A percentile compares a stretch with the other conserved stretches of the same genome.
These are phyloP conservation scores for Pyrenochaeta sp. DNA, from an alignment of 2,329 filamentous ascomycete species.

Conservation along the genomic window DNA sequence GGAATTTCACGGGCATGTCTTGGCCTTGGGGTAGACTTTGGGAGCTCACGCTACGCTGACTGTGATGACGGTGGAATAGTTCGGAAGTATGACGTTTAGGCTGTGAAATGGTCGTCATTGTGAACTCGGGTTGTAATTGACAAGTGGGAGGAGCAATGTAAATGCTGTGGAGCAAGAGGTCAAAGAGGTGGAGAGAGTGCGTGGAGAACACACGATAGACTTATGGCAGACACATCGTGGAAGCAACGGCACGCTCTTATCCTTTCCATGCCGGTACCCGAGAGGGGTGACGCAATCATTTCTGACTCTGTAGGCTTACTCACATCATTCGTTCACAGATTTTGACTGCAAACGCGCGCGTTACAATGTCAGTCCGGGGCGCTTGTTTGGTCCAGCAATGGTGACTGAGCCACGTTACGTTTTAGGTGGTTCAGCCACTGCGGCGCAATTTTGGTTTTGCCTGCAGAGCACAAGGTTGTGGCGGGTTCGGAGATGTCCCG, in stretches of 20 bases:
- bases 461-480: constrained; percentile 3
- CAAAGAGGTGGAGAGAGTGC: neutral
- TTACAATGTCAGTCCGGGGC: too few species aligned
- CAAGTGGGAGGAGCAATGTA: neutral
- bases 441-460: constrained; percentile 14
- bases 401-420: constrained; percentile 17
- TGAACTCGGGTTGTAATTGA: neutral
- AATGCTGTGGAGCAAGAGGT: neutral
- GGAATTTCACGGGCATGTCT: constrained; percentile 8
- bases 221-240: neutral
- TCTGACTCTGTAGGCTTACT: constrained; percentile 11
- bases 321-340: neutral
- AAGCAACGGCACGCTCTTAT: constrained; percentile 1
- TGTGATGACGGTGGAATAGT: constrained; percentile 15
- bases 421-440: constrained; percentile 18
- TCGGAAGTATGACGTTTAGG: constrained; percentile 11
- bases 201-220: neutral
- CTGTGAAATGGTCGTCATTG: constrained; percentile 14
- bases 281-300: constrained; percentile 14
- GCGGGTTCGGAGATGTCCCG: neutral
- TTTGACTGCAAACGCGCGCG: neutral
- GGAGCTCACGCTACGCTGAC: constrained; percentile 7
- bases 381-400: neutral
- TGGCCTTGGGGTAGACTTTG: constrained; percentile 3
- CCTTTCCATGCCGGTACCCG: constrained; percentile 13